Conservation (phyloP, 129 eudicot genomes). For the Dittrichia graveolens region DNA sequence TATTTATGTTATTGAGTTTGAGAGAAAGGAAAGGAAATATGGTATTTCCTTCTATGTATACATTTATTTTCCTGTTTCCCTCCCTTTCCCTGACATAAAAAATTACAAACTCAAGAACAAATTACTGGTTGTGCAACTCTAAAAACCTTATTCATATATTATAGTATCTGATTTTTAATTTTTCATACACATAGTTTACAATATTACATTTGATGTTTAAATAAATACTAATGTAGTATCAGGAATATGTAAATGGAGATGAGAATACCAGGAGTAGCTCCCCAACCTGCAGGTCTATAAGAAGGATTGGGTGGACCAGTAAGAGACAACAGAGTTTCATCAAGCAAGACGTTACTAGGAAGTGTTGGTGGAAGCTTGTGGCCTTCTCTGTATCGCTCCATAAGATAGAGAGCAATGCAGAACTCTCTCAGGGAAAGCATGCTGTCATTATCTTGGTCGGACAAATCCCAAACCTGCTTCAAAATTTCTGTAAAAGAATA, state of each 20-base stretch:
- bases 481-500: constrained; percentile 62
- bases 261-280: constrained; percentile 56
- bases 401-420: constrained; percentile 81
- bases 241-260: constrained; percentile 12
- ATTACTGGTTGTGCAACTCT: neutral
- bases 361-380: constrained; percentile 78
- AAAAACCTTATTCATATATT: neutral
- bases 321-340: constrained; percentile 81
- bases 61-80: no score
- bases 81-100: no score
- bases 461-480: constrained; percentile 97
- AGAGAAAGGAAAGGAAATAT: no score
- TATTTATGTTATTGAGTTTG: no score
- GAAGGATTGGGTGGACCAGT: constrained; percentile 80
- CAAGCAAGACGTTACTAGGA: constrained; percentile 79
- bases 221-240: constrained; percentile 11
- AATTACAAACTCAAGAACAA: no score
- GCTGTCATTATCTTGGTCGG: constrained; percentile 95
- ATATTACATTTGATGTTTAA: neutral
- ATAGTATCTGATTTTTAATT: neutral
- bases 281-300: constrained; percentile 62
- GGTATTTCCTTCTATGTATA: no score
- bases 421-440: constrained; percentile 98
- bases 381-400: constrained; percentile 97
- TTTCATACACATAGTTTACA: neutral